Base-by-base conservation (phyloP, 176 grass and related monocot species). In the Panicum miliaceum region DNA sequence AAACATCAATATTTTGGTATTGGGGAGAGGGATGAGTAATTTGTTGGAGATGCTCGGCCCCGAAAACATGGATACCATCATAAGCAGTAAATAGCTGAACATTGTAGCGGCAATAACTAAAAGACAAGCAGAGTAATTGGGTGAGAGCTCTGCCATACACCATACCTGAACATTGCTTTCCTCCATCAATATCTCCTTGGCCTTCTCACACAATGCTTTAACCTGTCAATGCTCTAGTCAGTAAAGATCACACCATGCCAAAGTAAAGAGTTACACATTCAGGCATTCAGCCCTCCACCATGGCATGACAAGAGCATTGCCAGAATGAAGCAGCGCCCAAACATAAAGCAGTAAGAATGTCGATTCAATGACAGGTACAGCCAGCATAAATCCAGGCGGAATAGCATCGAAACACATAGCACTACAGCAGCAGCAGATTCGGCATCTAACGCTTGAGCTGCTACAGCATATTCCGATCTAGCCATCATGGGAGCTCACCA, bases 121-220 rank as follows among this genome's bases (percentile, higher is more conserved):
- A 70, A 8, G 51, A 60, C 14, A 68, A 41, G 64, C 4, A 18
- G 37, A 64, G 43, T 51, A 70, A 77, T 69, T 82, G 62, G 15
- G 9, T 12, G 29, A n/a, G 38, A 77, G 71, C 34, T 77, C 52
- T 18, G 23, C 19, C 16, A 15, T 32, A 32, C 29, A 32, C 29
- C 29, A 32, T 91, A 97, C 94, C 84, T 97, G 94, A 68, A 97
- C 89, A 86, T 94, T 97, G 80, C 87, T 94, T 88, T 94, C 94
- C 19, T 94, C 87, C 89, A 94, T 94, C 78, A 97, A 86, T 74
- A 97, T 89, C 75, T 97, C 94, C 79, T 97, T 97, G 12, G 91
- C 91, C 92, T 94, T 94, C 70, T 94, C 89, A 46, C 94, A 97
- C 62, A 97, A 77, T 8, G 50, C 56, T 72, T 75, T 88, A 86